Percentiles rank a stretch among this genome's conserved stretches.
phyloP scores from a whole-genome alignment of 176 grass and related monocot species.

The Elymus sibiricus region DNA sequence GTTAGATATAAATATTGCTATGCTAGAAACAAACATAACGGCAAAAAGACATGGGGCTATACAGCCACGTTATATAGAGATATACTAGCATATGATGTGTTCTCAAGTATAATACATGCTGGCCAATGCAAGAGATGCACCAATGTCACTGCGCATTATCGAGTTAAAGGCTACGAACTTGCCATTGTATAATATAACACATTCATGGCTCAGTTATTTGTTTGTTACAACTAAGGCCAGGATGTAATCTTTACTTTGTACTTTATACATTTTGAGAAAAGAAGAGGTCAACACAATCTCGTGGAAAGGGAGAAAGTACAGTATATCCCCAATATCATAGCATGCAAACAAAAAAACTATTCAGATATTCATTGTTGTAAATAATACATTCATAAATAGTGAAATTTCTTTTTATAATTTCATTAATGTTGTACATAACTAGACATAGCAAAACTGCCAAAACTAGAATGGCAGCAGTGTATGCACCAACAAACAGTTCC shows the following conservation, averaged over 20 bases:
- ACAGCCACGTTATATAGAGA: not conserved
- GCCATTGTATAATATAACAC: not conserved
- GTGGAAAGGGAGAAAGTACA: not conserved
- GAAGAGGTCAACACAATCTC: not conserved
- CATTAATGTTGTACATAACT: slow-evolving; percentile 25
- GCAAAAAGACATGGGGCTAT: not conserved
- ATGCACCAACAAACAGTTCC: slow-evolving; percentile 1
- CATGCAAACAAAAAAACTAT: slow-evolving; percentile 3
- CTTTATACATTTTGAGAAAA: not conserved
- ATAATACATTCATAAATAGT: slow-evolving; percentile 14
- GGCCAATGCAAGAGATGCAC: slow-evolving; percentile 9
- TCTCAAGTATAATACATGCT: not conserved
- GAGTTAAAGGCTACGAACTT: not conserved
- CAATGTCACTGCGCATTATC: not conserved
- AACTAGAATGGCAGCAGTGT: slow-evolving; percentile 9
- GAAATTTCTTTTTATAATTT: not conserved
- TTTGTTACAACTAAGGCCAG: not conserved
- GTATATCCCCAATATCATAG: slow-evolving; percentile 13
- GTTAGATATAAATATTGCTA: not conserved
- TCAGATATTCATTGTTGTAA: slow-evolving; percentile 4
- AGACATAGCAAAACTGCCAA: slow-evolving; percentile 21
- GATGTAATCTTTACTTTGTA: not conserved
- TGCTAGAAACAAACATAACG: not conserved
- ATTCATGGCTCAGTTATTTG: not conserved
- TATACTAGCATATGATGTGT: slow-evolving; percentile 10